Base-by-base conservation (phyloP, 345 rosid genomes). In the Acer campestre region DNA sequence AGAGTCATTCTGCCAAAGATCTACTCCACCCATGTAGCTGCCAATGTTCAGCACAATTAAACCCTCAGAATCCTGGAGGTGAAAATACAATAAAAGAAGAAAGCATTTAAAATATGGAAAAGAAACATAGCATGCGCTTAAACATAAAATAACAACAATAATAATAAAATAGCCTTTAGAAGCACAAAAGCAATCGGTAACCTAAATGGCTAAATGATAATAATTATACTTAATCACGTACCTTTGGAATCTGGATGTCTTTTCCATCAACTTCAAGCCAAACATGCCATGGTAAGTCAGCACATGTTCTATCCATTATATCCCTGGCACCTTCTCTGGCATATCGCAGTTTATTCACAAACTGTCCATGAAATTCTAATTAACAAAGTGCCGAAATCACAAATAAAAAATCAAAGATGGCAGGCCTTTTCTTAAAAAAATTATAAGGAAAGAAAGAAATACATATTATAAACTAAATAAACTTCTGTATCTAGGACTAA, bases 11-110 rank as follows among this genome's bases (percentile, higher is more conserved):
- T 91, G 93, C 97, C 97, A 93, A 44, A 93, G 93, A 86, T 93
- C 91, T 73, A 93, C 95, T 79, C 97, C 97, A 22, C 97, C 97
- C 97, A 93, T 93, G 81, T 93, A 93, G 85, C 97, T 93, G 74
- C 95, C 86, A 78, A 93, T 93, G 84, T 93, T 93, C 67, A 90
- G 90, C 75, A 93, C 89, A 80, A 93, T 92, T 63, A 93, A 81
- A 61, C 95, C 97, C 82, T 93, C 92, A 27, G 94, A 85, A 73
- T 88, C 97, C 97, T 93, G 89, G 64, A 71, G 20, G 68, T 17
- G 14, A 67, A 63, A 55, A 18, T 73, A 69, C 44, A 16, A 17
- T 35, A 10, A 75, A 64, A 63, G 65, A 79, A 56, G 29, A 29
- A 14, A 71, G 68, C 68, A 71, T 48, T 74, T 53, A n/a, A 68